phyloP scores from a whole-genome alignment of 2,329 filamentous ascomycete genomes.

The Triangularia verruculosa region DNA sequence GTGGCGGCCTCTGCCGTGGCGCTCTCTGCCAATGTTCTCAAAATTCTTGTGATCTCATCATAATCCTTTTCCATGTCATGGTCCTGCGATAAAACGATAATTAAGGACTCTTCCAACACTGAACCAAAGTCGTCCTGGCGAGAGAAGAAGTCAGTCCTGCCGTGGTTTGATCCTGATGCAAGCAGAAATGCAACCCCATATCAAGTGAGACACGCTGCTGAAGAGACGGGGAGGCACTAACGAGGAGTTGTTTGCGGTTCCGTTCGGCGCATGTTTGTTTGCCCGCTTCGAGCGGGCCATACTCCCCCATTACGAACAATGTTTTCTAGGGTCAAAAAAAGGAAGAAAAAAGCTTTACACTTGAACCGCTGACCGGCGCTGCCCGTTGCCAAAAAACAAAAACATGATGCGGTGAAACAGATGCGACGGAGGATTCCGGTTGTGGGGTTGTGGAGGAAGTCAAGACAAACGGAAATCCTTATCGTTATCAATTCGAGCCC shows the following conservation, averaged over 20 bases:
- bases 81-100: constrained; percentile 73
- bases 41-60: constrained; percentile 51
- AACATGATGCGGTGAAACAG: background rate
- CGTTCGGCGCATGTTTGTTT: constrained; percentile 10
- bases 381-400: background rate
- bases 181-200: background rate
- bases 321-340: background rate
- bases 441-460: background rate
- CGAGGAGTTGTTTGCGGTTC: constrained; percentile 15
- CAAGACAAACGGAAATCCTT: background rate
- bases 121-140: constrained; percentile 62
- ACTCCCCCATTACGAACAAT: constrained; percentile 12
- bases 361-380: background rate
- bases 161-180: background rate
- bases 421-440: background rate
- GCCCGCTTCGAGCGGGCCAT: background rate
- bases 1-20: constrained; percentile 67
- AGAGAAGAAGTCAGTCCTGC: background rate
- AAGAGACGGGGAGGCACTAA: constrained; percentile 5
- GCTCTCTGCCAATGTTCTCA: constrained; percentile 63
- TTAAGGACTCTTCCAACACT: constrained; percentile 71
- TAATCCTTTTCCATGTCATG: constrained; percentile 61
- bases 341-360: background rate
- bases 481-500: background rate
- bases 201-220: background rate